Base-by-base conservation (phyloP, 179 eudicot species). In the Patellifolia procumbens region DNA sequence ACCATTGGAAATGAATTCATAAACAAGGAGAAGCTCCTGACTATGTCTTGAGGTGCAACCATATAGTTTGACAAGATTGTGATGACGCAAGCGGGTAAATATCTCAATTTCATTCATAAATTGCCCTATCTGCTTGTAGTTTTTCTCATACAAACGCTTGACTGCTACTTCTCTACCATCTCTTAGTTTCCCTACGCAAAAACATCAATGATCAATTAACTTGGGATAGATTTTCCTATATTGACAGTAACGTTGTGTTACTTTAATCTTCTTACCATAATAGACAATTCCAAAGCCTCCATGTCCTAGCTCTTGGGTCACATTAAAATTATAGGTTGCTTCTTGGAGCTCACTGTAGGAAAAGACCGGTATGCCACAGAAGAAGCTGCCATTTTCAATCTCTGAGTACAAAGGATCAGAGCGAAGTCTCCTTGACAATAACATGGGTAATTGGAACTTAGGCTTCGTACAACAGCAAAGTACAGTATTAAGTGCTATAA, bases 281-380 rank as follows among this genome's bases (percentile, higher is more conserved):
- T 89, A 92, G 35, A 94, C 98, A 2, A 84, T 83, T 49, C 98
- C 98, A 74, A 89, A 94, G 79, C 98, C 97, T 55, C 98, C 97
- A 73, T 90, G 92, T 37, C 98, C 98, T 15, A 93, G 88, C 74
- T 87, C 94, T 75, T 74, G 82, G 51, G 89, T 65, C 9, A 79
- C 78, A 78, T 85, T 74, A 45, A 94, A 78, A n/a, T 86, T 80
- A 63, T 84, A 70, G 12, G 98, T 94, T 60, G 97, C 98, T 80
- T 83, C 88, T 77, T 89, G 90, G 60, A 92, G 98, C 81, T 90
- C 93, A 19, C 56, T 51, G 70, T 89, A 94, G 75, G 67, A 63
- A 79, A 94, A 92, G 68, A 94, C 81, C 59, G 86, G 89, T 52
- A 82, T 81, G 24, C 96, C 95, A 56, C 84, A 78, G 59, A 76